A percentile compares a stretch with the other conserved stretches of the same genome.
phyloP scores from a whole-genome alignment of 768 basidiomycete species.

The Rhodotorula graminis region DNA sequence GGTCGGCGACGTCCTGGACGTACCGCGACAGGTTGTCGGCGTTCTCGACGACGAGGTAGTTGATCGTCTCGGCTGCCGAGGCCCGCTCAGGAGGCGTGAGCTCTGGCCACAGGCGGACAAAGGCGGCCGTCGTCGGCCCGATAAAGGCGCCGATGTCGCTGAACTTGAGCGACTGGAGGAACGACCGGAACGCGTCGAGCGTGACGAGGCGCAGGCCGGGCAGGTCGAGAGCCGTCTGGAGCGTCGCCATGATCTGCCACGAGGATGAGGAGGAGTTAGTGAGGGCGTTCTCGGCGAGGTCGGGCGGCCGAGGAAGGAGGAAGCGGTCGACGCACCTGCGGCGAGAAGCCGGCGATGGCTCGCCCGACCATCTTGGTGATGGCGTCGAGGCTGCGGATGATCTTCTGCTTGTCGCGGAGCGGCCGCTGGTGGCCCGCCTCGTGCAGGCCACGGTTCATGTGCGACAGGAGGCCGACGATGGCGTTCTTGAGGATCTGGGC shows the following conservation, averaged over 20 bases:
- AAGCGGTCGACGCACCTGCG: slow-evolving; percentile 69
- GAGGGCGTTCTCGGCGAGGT: background rate
- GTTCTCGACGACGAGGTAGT: slow-evolving; percentile 65
- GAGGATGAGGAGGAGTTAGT: background rate
- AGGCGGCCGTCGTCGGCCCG: slow-evolving; percentile 77
- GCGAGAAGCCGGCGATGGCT: slow-evolving; percentile 68
- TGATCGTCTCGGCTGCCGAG: slow-evolving; percentile 59
- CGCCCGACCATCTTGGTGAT: slow-evolving; percentile 68
- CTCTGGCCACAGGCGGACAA: slow-evolving; percentile 69
- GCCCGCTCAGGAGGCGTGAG: slow-evolving; percentile 57
- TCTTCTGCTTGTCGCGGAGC: slow-evolving; percentile 63
- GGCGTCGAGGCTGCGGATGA: slow-evolving; percentile 70
- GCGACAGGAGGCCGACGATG: slow-evolving; percentile 77
- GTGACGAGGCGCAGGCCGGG: slow-evolving; percentile 72
- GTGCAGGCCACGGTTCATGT: slow-evolving; percentile 79
- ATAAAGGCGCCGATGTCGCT: slow-evolving; percentile 75
- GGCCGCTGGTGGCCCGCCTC: slow-evolving; percentile 75
- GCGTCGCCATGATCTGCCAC: slow-evolving; percentile 85
- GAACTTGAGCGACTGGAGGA: slow-evolving; percentile 63
- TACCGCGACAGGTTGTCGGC: slow-evolving; percentile 56
- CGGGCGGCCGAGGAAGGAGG: too few species aligned
- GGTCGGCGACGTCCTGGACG: slow-evolving; percentile 73
- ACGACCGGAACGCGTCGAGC: slow-evolving; percentile 70
- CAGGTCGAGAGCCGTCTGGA: slow-evolving; percentile 79
- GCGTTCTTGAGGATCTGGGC: slow-evolving; percentile 64